These are phyloP conservation scores for Thalassiosira oceanica DNA, from an alignment of 352 stramenopile species.

Conservation along the genomic window DNA sequence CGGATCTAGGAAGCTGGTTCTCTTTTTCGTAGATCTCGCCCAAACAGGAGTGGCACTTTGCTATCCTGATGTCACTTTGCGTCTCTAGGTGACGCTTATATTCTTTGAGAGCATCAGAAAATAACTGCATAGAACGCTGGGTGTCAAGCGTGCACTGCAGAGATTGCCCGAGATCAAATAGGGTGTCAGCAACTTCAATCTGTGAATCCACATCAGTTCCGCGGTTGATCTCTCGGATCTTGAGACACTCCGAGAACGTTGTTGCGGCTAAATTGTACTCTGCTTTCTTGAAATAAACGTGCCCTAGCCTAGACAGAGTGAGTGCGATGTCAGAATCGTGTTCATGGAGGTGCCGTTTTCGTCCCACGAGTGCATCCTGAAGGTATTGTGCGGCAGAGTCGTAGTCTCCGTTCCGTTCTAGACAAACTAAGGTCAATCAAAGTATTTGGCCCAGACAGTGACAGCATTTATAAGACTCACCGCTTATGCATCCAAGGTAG, in stretches of 20 bases:
- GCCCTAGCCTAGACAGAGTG: constrained; percentile 46
- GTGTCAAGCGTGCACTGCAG: constrained; percentile 51
- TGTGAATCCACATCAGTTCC: constrained; percentile 34
- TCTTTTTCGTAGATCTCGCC: constrained; percentile 58
- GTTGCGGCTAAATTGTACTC: constrained; percentile 43
- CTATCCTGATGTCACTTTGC: constrained; percentile 56
- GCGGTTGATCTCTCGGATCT: constrained; percentile 44
- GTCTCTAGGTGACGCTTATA: constrained; percentile 55
- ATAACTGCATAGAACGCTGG: constrained; percentile 51
- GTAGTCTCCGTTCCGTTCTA: constrained; percentile 46
- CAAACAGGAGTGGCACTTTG: constrained; percentile 55
- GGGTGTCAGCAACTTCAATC: constrained; percentile 51
- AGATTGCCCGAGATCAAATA: constrained; percentile 55
- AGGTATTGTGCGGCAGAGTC: constrained; percentile 44
- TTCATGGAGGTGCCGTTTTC: constrained; percentile 40
- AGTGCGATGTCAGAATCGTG: constrained; percentile 41
- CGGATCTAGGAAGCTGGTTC: constrained; percentile 49
- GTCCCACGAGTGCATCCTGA: constrained; percentile 45
- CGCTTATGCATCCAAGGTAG: constrained; percentile 56
- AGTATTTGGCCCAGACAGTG: neutral
- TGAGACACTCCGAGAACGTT: constrained; percentile 54
- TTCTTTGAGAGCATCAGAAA: constrained; percentile 62
- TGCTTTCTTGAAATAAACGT: constrained; percentile 51
- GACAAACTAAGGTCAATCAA: constrained; percentile 3
- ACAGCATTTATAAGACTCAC: constrained; percentile 17